Evolutionary conservation across 352 stramenopile species (phyloP), one percentile per base, ranked within the genome.

Genomic region (Phytopythium delawarense): DNA sequence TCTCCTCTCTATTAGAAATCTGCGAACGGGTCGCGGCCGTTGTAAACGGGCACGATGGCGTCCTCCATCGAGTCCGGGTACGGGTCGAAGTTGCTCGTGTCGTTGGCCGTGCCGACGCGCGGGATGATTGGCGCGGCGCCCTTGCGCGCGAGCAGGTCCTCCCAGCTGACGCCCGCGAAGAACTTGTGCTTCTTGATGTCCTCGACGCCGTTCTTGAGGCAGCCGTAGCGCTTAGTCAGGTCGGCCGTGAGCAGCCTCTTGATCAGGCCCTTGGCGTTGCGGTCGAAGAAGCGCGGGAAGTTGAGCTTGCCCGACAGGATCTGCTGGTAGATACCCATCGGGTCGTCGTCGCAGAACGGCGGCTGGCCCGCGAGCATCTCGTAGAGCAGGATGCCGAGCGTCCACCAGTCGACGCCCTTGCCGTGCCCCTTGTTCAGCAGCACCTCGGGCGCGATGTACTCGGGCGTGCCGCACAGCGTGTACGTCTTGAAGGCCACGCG

Each of bases 101-200:
- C 96, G 65, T 80, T 97, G 56, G 87, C 79, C 25, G 88, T 90
- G 51, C 74, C 79, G 59, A 99, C 84, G 55, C 94, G 82, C 39
- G 94, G 96, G 60, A 98, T 93, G 70, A 98, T 98, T 57, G 96
- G 96, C 32, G 94, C 86, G 8, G 89, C 74, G 12, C 97, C 75
- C 69, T 98, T 96, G 70, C 85, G 79, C 63, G 85, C 79, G 21
- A 98, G 60, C 32, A 98, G 69, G 50, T 92, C 83, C 23, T 97
- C 87, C 79, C 91, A 99, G 70, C 96, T 89, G 39, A 98, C 70
- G 40, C 88, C 90, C 21, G 73, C 65, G 66, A 98, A 98, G 74
- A 96, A 99, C 76, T 98, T 98, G 81, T 98, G 91, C 60, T 96
- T 97, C 79, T 98, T 98, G 59, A 99, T 97, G 70, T 99, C 96